phyloP scores from a whole-genome alignment of 352 stramenopile genomes.

The Phytophthora pseudosyringae region DNA sequence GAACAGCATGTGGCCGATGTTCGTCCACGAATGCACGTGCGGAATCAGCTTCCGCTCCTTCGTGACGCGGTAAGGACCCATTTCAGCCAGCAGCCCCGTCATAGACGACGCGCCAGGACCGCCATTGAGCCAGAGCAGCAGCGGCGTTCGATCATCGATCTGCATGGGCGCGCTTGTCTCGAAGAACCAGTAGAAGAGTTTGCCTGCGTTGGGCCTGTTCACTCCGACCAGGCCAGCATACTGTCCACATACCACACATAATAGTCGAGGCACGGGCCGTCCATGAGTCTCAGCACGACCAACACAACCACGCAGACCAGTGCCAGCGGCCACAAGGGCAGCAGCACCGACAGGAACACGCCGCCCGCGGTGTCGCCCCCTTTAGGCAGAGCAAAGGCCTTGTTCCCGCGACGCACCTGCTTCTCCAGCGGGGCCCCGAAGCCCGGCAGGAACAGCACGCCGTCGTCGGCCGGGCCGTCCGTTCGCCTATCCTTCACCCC shows the following conservation, averaged over 20 bases:
- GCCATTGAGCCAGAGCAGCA: conserved; percentile 86
- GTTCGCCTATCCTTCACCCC: conserved; percentile 20
- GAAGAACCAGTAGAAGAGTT: conserved; percentile 90
- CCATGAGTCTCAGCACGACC: conserved; percentile 31
- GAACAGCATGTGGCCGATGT: conserved; percentile 85
- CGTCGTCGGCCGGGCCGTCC: conserved; percentile 33
- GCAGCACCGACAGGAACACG: conserved; percentile 12
- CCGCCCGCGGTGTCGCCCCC: conserved; percentile 5
- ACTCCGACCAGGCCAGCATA: conserved; percentile 76
- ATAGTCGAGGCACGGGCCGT: conserved; percentile 32
- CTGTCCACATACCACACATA: conserved; percentile 50
- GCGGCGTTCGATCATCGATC: conserved; percentile 55
- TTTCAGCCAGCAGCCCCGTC: conserved; percentile 79
- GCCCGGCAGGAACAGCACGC: conserved; percentile 66
- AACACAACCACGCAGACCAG: conserved; percentile 32
- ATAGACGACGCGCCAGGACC: conserved; percentile 82
- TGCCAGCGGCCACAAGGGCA: conserved; percentile 28
- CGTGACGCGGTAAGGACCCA: conserved; percentile 79
- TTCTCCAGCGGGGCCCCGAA: conserved; percentile 75
- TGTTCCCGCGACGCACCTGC: conserved; percentile 44
- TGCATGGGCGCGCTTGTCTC: conserved; percentile 58
- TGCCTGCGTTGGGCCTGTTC: conserved; percentile 58
- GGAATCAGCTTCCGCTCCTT: conserved; percentile 72
- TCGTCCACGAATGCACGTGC: conserved; percentile 74
- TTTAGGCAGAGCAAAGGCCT: conserved; percentile 7